Evolutionary conservation across 2,329 filamentous ascomycete species (phyloP).

Genomic region (Fusarium succisae): DNA sequence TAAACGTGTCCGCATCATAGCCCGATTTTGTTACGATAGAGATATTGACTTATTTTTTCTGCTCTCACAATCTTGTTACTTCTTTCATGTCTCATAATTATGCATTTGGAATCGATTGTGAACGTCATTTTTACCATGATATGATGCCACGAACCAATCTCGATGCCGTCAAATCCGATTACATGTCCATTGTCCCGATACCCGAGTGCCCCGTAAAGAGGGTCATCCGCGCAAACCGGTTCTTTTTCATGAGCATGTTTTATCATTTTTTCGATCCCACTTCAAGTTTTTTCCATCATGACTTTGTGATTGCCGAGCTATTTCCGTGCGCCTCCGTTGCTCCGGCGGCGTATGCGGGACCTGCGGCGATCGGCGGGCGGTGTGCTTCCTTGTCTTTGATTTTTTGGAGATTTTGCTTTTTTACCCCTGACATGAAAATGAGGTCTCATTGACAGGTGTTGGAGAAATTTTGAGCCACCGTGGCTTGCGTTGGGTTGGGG

Average conservation of each 20-base stretch:
- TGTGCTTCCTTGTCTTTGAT: neutral
- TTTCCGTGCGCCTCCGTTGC: constrained; percentile 34
- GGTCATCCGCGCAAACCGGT: constrained; percentile 3
- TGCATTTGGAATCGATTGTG: neutral
- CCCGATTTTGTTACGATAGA: constrained; percentile 18
- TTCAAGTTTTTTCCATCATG: neutral
- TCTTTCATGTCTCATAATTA: neutral
- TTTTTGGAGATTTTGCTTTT: constrained; percentile 12
- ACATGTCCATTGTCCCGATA: neutral
- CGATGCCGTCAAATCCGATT: constrained; percentile 6
- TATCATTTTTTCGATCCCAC: neutral
- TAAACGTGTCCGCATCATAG: constrained; percentile 24
- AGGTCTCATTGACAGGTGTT: neutral
- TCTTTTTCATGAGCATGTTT: neutral
- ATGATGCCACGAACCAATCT: constrained; percentile 16
- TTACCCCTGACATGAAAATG: constrained; percentile 10
- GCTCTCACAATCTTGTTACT: neutral
- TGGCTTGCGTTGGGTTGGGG: constrained; percentile 4
- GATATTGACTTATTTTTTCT: constrained; percentile 1
- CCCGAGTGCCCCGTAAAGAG: constrained; percentile 1
- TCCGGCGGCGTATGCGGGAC: constrained; percentile 29
- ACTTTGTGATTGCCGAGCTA: constrained; percentile 34
- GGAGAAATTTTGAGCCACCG: constrained; percentile 22
- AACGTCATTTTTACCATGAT: constrained; percentile 8
- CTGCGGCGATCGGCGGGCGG: constrained; percentile 27